Percentiles rank a stretch among this genome's conserved stretches.
These are phyloP conservation scores for Apostasia ramifera DNA, from an alignment of 106 monocot genomes.

Conservation along the genomic window DNA sequence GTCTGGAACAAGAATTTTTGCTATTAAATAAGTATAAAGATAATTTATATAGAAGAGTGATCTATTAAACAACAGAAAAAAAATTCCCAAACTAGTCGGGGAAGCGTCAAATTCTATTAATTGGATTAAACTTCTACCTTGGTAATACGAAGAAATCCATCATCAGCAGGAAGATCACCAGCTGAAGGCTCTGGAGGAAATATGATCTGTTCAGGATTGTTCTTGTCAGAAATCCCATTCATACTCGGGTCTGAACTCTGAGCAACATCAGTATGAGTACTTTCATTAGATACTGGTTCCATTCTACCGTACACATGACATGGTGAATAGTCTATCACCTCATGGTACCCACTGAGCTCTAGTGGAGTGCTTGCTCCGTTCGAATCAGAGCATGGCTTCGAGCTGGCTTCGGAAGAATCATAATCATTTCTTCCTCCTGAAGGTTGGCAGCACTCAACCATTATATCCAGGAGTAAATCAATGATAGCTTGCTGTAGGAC, in stretches of 20 bases:
- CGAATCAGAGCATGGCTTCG: conserved; percentile 33
- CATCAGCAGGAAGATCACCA: conserved; percentile 41
- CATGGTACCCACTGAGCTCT: conserved; percentile 35
- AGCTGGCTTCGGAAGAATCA: conserved; percentile 35
- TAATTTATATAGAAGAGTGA: too few relatives aligned
- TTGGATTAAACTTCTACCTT: conserved; percentile 33
- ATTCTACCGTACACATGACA: conserved; percentile 37
- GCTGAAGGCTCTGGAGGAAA: conserved; percentile 63
- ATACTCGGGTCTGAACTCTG: conserved; percentile 48
- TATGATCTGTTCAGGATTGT: conserved; percentile 30
- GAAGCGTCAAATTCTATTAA: background rate
- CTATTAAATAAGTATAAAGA: conserved; percentile 4
- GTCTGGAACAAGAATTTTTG: conserved; percentile 27
- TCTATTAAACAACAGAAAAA: background rate
- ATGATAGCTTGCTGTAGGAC: conserved; percentile 88
- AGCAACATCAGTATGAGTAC: conserved; percentile 35
- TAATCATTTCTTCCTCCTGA: conserved; percentile 39
- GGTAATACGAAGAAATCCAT: conserved; percentile 34
- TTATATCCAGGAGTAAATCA: conserved; percentile 90
- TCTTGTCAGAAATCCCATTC: conserved; percentile 25
- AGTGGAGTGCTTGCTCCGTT: conserved; percentile 33
- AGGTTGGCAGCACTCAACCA: conserved; percentile 97
- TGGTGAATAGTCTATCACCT: conserved; percentile 28
- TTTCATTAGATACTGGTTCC: conserved; percentile 41
- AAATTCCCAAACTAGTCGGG: background rate